Conservation (phyloP, 2,329 filamentous ascomycete species). For the Lachnellula subtilissima region DNA sequence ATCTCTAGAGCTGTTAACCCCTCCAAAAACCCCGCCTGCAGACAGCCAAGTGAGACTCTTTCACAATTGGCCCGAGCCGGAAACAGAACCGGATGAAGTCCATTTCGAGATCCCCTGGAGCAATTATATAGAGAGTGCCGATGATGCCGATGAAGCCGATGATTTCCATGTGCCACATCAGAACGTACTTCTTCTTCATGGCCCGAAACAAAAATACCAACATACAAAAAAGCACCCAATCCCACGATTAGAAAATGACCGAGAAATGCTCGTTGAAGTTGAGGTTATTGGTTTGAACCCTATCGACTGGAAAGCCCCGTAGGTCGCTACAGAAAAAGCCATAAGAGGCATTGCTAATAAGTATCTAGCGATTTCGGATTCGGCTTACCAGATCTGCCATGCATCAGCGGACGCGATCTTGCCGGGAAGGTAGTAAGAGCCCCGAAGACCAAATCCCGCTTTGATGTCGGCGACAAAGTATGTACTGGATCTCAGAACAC, state of each 20-base stretch:
- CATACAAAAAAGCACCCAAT: conserved; percentile 41
- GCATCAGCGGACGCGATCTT: conserved; percentile 46
- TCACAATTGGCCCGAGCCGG: conserved; percentile 24
- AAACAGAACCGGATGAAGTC: conserved; percentile 14
- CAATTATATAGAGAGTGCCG: not conserved
- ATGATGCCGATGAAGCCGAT: conserved; percentile 2
- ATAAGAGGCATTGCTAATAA: conserved; percentile 55
- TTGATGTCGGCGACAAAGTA: conserved; percentile 53
- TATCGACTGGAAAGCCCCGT: conserved; percentile 77
- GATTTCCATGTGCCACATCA: conserved; percentile 31
- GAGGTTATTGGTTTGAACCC: conserved; percentile 63
- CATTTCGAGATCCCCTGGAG: not conserved
- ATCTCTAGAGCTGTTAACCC: conserved; percentile 17
- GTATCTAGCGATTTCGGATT: conserved; percentile 41
- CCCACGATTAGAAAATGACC: conserved; percentile 48
- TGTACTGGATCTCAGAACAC: conserved; percentile 22
- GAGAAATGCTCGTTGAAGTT: conserved; percentile 57
- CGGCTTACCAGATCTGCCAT: conserved; percentile 27
- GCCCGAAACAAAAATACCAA: conserved; percentile 45
- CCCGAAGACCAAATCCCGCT: conserved; percentile 38
- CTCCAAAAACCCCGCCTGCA: conserved; percentile 19
- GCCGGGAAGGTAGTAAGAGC: conserved; percentile 57
- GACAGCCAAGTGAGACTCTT: conserved; percentile 10
- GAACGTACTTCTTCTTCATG: conserved; percentile 46
- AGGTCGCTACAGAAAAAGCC: conserved; percentile 65